Evolutionary conservation across 805 yeast species (phyloP).

Genomic region (Ogataea saltuana): DNA sequence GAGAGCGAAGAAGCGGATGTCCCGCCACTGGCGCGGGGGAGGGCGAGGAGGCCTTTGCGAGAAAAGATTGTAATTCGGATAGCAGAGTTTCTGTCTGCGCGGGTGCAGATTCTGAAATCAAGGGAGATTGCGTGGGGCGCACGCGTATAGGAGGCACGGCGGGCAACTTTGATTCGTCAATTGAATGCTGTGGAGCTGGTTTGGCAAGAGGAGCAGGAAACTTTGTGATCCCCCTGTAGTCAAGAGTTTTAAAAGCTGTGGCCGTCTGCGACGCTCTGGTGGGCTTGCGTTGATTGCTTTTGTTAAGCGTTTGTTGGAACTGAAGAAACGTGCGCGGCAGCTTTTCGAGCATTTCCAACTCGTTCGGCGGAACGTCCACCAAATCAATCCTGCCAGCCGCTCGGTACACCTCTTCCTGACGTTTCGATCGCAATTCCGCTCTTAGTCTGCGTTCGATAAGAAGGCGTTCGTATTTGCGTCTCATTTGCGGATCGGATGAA

Average conservation of each 20-base stretch:
- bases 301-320: conserved; percentile 9
- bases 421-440: conserved; percentile 16
- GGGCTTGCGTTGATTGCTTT: neutral
- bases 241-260: conserved; percentile 11
- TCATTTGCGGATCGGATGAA: conserved; percentile 19
- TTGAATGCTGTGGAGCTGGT: too few species aligned
- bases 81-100: neutral
- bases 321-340: conserved; percentile 13
- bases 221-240: conserved; percentile 11
- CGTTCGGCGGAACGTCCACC: conserved; percentile 15
- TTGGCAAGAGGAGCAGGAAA: neutral
- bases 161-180: too few species aligned
- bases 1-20: neutral
- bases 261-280: neutral
- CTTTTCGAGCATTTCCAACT: conserved; percentile 13
- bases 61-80: conserved; percentile 6
- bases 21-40: neutral
- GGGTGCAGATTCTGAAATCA: neutral
- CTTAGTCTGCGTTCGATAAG: conserved; percentile 24
- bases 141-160: too few species aligned
- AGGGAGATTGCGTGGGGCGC: conserved; percentile 1
- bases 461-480: conserved; percentile 24
- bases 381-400: conserved; percentile 17
- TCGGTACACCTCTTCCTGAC: conserved; percentile 13
- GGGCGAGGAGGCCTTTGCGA: neutral